Evolutionary conservation across 352 stramenopile genomes (phyloP).

Genomic region (Plasmopara viticola): DNA sequence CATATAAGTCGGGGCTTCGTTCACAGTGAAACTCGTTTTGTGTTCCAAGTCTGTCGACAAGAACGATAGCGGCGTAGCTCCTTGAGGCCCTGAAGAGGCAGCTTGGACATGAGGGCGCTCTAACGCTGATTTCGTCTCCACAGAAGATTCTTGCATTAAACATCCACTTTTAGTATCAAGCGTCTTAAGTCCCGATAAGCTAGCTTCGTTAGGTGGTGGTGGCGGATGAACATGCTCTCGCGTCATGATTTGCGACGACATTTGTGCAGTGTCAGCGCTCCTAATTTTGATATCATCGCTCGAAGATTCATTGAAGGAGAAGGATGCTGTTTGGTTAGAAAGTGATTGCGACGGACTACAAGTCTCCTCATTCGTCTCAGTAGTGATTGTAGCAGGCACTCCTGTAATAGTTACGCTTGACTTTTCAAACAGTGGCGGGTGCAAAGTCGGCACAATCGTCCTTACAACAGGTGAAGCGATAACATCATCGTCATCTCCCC

Average conservation of each 20-base stretch:
- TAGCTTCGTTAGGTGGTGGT: slow-evolving; percentile 1
- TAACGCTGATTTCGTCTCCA: slow-evolving; percentile 3
- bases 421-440: slow-evolving; percentile 6
- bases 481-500: slow-evolving; percentile 37
- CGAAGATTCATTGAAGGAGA: not conserved
- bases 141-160: slow-evolving; percentile 1
- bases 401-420: not conserved
- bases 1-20: not conserved
- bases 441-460: slow-evolving; percentile 1
- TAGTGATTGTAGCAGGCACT: slow-evolving; percentile 2
- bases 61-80: slow-evolving; percentile 2
- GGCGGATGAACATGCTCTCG: slow-evolving; percentile 7
- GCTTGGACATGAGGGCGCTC: slow-evolving; percentile 7
- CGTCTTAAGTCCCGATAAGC: not conserved
- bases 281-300: slow-evolving; percentile 9
- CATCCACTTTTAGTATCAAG: slow-evolving; percentile 8
- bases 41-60: slow-evolving; percentile 5
- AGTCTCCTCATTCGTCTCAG: slow-evolving; percentile 9
- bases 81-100: not conserved
- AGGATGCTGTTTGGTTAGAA: slow-evolving; percentile 1
- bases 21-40: slow-evolving; percentile 3
- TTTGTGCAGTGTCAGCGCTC: slow-evolving; percentile 6
- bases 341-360: slow-evolving; percentile 1
- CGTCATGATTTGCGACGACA: slow-evolving; percentile 3
- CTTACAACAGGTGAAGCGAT: slow-evolving; percentile 16